phyloP scores from a whole-genome alignment of 2,329 filamentous ascomycete species.

The Hypoxylon rubiginosum region DNA sequence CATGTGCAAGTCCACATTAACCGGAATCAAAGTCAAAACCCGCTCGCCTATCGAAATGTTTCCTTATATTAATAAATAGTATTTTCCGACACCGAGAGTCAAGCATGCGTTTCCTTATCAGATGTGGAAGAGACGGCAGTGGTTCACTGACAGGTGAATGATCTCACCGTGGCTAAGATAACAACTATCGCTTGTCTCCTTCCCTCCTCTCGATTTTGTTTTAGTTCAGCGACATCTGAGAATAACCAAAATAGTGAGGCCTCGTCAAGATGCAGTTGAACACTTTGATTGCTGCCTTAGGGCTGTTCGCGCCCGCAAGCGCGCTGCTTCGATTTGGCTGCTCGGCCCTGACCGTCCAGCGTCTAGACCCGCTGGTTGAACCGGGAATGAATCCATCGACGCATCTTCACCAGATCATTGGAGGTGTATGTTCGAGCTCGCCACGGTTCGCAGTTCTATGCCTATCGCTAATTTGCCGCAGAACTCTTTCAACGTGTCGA shows the following conservation, averaged over 20 bases:
- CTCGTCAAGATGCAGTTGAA: slow-evolving; percentile 47
- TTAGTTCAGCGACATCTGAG: background rate
- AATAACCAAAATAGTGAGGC: slow-evolving; percentile 6
- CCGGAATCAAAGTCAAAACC: slow-evolving; percentile 43
- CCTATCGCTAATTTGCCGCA: slow-evolving; percentile 33
- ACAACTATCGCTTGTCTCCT: slow-evolving; percentile 27
- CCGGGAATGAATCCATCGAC: slow-evolving; percentile 64
- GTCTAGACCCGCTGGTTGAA: slow-evolving; percentile 58
- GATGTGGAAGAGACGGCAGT: slow-evolving; percentile 43
- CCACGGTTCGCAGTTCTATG: background rate
- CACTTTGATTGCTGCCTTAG: slow-evolving; percentile 43
- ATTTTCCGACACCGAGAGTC: slow-evolving; percentile 43
- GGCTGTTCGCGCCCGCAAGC: slow-evolving; percentile 47
- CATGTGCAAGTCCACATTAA: slow-evolving; percentile 49
- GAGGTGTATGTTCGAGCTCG: slow-evolving; percentile 55
- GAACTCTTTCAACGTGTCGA: slow-evolving; percentile 62
- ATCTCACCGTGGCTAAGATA: slow-evolving; percentile 22
- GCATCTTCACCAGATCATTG: slow-evolving; percentile 72
- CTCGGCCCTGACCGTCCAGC: slow-evolving; percentile 64
- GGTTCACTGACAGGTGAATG: slow-evolving; percentile 16
- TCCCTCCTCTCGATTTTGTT: slow-evolving; percentile 9
- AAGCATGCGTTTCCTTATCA: slow-evolving; percentile 22
- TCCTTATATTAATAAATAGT: slow-evolving; percentile 47
- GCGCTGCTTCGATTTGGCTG: slow-evolving; percentile 60
- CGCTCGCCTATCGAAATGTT: slow-evolving; percentile 46